A percentile compares a stretch with the other conserved stretches of the same genome.
phyloP scores from a whole-genome alignment of 2,329 filamentous ascomycete genomes.

The Pleoardoris graminearum region DNA sequence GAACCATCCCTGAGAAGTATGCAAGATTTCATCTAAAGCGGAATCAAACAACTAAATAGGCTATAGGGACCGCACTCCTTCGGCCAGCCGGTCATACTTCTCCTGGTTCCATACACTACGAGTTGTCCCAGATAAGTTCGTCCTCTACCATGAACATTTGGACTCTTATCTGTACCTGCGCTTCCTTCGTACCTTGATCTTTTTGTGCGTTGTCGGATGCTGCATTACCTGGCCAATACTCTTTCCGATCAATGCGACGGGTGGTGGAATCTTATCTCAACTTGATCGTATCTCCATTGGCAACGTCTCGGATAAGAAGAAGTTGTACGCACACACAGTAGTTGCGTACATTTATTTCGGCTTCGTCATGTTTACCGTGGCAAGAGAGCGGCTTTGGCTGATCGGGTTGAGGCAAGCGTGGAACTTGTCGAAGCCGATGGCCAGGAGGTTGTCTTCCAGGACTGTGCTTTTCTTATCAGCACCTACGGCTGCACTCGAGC shows the following conservation, averaged over 20 bases:
- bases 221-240: constrained; percentile 85
- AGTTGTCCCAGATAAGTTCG: constrained; percentile 69
- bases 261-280: constrained; percentile 65
- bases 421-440: constrained; percentile 80
- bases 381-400: constrained; percentile 86
- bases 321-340: constrained; percentile 77
- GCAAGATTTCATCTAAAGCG: not conserved
- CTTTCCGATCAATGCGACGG: constrained; percentile 86
- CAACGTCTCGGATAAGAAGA: constrained; percentile 69
- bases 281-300: constrained; percentile 79
- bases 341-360: constrained; percentile 80
- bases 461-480: constrained; percentile 90
- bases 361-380: constrained; percentile 87
- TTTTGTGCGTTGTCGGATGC: constrained; percentile 82
- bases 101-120: constrained; percentile 55
- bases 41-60: not conserved
- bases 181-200: constrained; percentile 76
- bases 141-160: constrained; percentile 87
- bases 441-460: constrained; percentile 82
- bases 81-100: constrained; percentile 34
- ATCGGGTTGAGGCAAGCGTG: constrained; percentile 93
- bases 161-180: constrained; percentile 91
- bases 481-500: constrained; percentile 74
- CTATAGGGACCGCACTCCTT: constrained; percentile 47
- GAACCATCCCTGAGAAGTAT: constrained; percentile 46